Base-by-base conservation (phyloP, 2,329 filamentous ascomycete genomes). In the Aspergillus sp. region DNA sequence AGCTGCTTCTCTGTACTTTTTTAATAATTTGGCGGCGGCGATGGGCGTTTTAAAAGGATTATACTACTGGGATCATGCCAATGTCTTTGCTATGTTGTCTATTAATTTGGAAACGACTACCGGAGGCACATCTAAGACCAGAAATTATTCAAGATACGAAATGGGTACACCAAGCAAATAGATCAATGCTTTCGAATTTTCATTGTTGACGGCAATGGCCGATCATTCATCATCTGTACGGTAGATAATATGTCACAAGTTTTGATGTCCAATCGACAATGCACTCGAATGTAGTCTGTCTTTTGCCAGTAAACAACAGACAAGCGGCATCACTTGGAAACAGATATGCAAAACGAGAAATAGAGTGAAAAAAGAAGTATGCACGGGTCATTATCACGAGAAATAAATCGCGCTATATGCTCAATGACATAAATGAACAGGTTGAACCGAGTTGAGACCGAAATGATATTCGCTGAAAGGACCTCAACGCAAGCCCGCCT, bases 401-500 rank as follows among this genome's bases (percentile, higher is more conserved):
- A 49, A 48, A 46, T 49, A 51, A 52, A 48, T 57, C 54, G 57
- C 62, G 61, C 61, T 64, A 59, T 60, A 64, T 65, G 62, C 61
- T 65, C 51, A 58, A 61, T 55, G 56, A 64, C 53, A 56, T 58
- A 48, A 56, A 59, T 52, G 49, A 57, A 57, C 56, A 59, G 41
- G 51, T 51, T 52, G 49, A 50, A 49, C 44, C 57, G 52, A 54
- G 52, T 51, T 51, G 52, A 51, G 48, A 52, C 48, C 45, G 48
- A 49, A 49, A 51, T 54, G 45, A 51, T 19, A 49, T 36, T 52
- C 52, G 43, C 43, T 51, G 52, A 48, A 55, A 55, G 53, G 47
- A 51, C 41, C 49, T 56, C 36, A 50, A 57, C 51, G 57, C 62
- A 65, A 63, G 62, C 63, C 63, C 58, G 63, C 63, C 59, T 57